These are phyloP conservation scores for Lavandula angustifolia DNA, from an alignment of 257 asterid species.

Conservation along the genomic window DNA sequence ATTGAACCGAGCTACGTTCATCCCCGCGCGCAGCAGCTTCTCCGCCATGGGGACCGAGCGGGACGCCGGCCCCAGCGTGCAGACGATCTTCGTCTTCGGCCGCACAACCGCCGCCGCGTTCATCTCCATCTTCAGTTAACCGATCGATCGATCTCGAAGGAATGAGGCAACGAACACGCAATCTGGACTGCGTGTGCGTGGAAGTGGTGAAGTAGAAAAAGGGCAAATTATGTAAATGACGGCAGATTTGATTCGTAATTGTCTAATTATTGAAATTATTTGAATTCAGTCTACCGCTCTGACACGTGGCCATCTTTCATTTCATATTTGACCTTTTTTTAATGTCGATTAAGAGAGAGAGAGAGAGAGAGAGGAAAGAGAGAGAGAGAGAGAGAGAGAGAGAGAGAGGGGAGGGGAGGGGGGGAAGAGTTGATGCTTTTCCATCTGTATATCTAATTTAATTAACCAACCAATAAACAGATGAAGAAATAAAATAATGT, in stretches of 20 bases:
- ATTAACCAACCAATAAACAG: too few species aligned
- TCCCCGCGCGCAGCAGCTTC: constrained; percentile 58
- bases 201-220: background rate
- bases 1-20: constrained; percentile 69
- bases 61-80: constrained; percentile 65
- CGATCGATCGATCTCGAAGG: background rate
- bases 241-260: constrained; percentile 13
- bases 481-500: too few species aligned
- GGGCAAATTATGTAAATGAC: background rate
- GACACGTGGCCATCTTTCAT: background rate
- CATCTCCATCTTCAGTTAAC: background rate
- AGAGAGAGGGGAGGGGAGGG: background rate
- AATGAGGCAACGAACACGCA: background rate
- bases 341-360: background rate
- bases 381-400: background rate
- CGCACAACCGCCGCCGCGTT: constrained; percentile 26
- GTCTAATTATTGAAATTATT: background rate
- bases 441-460: too few species aligned
- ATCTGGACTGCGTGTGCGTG: background rate
- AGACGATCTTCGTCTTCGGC: constrained; percentile 65
- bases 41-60: constrained; percentile 59
- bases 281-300: background rate
- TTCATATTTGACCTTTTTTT: background rate
- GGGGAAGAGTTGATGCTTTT: too few species aligned
- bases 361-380: background rate